Evolutionary conservation across 75 land plant genomes (phyloP).

Genomic region (Selaginella tamariscina): DNA sequence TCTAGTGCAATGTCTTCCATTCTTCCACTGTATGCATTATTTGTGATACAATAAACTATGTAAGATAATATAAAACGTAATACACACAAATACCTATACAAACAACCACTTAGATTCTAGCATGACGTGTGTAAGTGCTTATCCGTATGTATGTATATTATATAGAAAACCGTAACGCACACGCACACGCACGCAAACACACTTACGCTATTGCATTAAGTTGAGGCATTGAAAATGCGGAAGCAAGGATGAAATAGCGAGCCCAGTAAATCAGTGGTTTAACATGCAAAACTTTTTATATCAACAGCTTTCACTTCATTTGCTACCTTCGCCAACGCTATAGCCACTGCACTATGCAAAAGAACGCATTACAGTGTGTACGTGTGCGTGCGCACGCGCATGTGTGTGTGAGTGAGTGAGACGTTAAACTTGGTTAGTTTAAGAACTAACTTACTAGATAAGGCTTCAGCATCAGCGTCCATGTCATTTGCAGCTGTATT

Average conservation of each 20-base stretch:
- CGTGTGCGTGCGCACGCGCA: no score
- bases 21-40: conserved; percentile 42
- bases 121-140: not conserved
- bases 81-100: not conserved
- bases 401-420: no score
- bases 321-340: conserved; percentile 79
- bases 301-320: conserved; percentile 84
- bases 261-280: conserved; percentile 98
- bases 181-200: not conserved
- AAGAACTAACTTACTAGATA: not conserved
- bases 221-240: conserved; percentile 89
- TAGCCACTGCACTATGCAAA: conserved; percentile 56
- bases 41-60: not conserved
- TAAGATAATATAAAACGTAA: no score
- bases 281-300: conserved; percentile 72
- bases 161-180: not conserved
- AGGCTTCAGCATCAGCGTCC: not conserved
- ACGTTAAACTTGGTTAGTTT: not conserved
- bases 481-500: not conserved
- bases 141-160: not conserved
- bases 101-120: not conserved
- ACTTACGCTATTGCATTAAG: conserved; percentile 84
- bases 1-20: conserved; percentile 73
- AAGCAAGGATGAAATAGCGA: conserved; percentile 77
- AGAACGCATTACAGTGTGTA: not conserved